Percentiles rank a stretch among this genome's conserved stretches.
Conservation (phyloP, 768 basidiomycete species). For the Amanita rubescens region DNA sequence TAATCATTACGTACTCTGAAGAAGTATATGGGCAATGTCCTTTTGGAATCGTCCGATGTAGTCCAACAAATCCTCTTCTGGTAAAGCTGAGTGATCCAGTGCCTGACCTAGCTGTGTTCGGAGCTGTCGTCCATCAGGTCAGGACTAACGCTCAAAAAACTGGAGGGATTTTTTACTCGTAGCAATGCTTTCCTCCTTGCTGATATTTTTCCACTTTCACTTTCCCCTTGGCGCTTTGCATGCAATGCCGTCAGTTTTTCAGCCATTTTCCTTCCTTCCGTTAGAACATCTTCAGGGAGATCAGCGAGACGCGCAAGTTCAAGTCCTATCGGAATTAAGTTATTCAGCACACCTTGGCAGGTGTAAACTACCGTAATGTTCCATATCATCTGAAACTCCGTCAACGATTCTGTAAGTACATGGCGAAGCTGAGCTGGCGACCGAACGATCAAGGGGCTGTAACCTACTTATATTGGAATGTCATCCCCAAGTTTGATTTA, state of each 20-base stretch:
- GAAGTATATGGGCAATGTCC: not conserved
- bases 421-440: too few species aligned
- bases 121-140: not conserved
- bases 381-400: conserved; percentile 50
- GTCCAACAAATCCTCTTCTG: conserved; percentile 5
- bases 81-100: conserved; percentile 5
- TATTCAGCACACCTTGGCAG: not conserved
- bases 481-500: conserved; percentile 52
- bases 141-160: not conserved
- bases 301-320: conserved; percentile 87
- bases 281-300: conserved; percentile 65
- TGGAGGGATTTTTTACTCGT: conserved; percentile 37
- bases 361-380: conserved; percentile 62
- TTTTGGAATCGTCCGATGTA: conserved; percentile 6
- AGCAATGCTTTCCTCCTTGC: conserved; percentile 62
- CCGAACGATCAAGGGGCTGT: not conserved
- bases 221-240: conserved; percentile 49
- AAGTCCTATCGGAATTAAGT: conserved; percentile 48
- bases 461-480: conserved; percentile 69
- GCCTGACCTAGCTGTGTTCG: conserved; percentile 5
- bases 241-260: conserved; percentile 51
- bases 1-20: not conserved
- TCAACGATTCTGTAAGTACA: conserved; percentile 78
- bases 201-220: conserved; percentile 50
- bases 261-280: conserved; percentile 56